Conservation (phyloP, 1,284 basidiomycete genomes). For the Fomitiporia mediterranea region DNA sequence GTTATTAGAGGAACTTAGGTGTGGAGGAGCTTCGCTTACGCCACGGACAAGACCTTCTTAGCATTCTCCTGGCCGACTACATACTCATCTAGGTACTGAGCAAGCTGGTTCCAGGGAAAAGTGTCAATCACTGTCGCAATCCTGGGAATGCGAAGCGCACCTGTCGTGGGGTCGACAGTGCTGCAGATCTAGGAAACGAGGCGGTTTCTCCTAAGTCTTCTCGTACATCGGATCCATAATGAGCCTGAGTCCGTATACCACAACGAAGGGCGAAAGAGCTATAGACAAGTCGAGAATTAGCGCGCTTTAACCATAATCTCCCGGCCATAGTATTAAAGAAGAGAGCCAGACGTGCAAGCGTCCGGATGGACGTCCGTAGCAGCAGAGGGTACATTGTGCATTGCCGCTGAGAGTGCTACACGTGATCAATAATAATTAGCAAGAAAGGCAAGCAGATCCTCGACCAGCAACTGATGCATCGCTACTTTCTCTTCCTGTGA, state of each 20-base stretch:
- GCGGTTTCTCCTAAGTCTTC: constrained; percentile 29
- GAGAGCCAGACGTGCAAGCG: not conserved
- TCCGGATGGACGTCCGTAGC: not conserved
- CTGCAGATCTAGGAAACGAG: constrained; percentile 31
- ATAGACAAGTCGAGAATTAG: not conserved
- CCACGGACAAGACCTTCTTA: constrained; percentile 90
- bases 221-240: constrained; percentile 34
- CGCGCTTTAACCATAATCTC: constrained; percentile 1
- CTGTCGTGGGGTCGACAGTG: constrained; percentile 68
- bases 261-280: not conserved
- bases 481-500: not conserved
- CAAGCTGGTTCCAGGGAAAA: too few relatives aligned
- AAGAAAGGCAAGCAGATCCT: not conserved
- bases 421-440: too few relatives aligned
- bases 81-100: constrained; percentile 84
- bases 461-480: not conserved
- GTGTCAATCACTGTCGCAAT: not conserved
- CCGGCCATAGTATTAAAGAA: not conserved
- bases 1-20: constrained; percentile 21
- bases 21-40: constrained; percentile 46
- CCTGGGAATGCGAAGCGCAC: constrained; percentile 32
- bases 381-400: not conserved
- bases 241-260: constrained; percentile 38
- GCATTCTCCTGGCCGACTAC: constrained; percentile 91
- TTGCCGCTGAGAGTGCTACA: too few relatives aligned